These are phyloP conservation scores for Chaetomium fimeti DNA, from an alignment of 495 filamentous ascomycete genomes.

Conservation along the genomic window DNA sequence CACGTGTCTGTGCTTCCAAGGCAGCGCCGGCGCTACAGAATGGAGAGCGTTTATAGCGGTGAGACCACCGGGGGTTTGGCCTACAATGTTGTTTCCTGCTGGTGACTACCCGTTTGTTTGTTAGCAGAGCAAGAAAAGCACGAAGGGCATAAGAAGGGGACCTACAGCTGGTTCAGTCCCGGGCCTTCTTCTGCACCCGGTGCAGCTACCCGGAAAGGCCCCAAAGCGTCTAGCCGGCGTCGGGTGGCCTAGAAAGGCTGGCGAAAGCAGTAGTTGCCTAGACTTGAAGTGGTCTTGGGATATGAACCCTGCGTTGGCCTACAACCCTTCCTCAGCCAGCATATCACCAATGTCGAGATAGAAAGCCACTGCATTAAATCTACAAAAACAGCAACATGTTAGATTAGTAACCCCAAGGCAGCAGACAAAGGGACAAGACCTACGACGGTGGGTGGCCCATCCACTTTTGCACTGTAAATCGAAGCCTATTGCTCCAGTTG, in stretches of 20 bases:
- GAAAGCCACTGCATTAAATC: conserved; percentile 94
- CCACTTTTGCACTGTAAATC: conserved; percentile 66
- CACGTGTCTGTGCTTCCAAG: conserved; percentile 15
- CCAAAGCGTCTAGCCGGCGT: background rate
- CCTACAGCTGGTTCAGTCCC: background rate
- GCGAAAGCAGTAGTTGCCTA: background rate
- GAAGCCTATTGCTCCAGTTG: conserved; percentile 88
- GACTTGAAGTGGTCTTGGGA: background rate
- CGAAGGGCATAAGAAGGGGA: background rate
- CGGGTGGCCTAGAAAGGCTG: background rate
- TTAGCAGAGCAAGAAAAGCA: background rate
- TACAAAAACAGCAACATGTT: conserved; percentile 36
- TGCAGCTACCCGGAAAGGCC: background rate
- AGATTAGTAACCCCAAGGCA: conserved; percentile 2
- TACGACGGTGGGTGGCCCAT: conserved; percentile 69
- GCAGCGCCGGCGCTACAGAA: background rate
- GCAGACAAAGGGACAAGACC: conserved; percentile 28
- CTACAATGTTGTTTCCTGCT: background rate
- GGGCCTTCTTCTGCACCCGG: background rate
- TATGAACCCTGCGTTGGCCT: background rate
- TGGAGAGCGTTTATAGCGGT: background rate
- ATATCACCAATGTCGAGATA: conserved; percentile 89
- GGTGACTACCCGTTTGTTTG: background rate
- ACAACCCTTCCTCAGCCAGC: conserved; percentile 71
- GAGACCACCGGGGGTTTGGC: background rate